phyloP scores from a whole-genome alignment of 164 flowering plant species.

The Magnolia officinalis region DNA sequence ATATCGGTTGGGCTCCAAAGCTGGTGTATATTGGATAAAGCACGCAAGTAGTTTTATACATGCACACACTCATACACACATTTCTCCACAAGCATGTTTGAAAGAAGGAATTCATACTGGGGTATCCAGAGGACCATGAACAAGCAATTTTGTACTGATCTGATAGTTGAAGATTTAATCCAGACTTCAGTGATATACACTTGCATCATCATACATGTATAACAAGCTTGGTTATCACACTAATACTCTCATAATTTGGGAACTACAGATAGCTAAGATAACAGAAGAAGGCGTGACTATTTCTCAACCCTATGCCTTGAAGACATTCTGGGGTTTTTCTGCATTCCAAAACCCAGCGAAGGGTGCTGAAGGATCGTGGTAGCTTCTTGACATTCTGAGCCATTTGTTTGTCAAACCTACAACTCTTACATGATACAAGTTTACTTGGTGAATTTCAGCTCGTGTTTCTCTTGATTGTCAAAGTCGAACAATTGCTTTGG shows the following conservation, averaged over 20 bases:
- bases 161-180: not conserved
- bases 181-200: not conserved
- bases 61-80: too few relatives aligned
- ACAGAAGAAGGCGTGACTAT: conserved; percentile 72
- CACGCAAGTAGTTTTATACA: too few relatives aligned
- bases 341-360: conserved; percentile 71
- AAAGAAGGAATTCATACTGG: not conserved
- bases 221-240: not conserved
- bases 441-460: not conserved
- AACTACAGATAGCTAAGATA: conserved; percentile 73
- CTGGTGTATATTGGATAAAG: too few relatives aligned
- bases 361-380: conserved; percentile 92
- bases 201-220: not conserved
- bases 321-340: conserved; percentile 74
- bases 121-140: not conserved
- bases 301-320: conserved; percentile 68
- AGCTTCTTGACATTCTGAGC: conserved; percentile 14
- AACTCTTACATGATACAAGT: not conserved
- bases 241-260: not conserved
- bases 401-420: not conserved
- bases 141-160: not conserved
- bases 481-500: not conserved
- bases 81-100: too few relatives aligned
- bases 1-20: too few relatives aligned
- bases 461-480: not conserved